Conservation (phyloP, 306 rosid species). For the Cicer cuneatum region DNA sequence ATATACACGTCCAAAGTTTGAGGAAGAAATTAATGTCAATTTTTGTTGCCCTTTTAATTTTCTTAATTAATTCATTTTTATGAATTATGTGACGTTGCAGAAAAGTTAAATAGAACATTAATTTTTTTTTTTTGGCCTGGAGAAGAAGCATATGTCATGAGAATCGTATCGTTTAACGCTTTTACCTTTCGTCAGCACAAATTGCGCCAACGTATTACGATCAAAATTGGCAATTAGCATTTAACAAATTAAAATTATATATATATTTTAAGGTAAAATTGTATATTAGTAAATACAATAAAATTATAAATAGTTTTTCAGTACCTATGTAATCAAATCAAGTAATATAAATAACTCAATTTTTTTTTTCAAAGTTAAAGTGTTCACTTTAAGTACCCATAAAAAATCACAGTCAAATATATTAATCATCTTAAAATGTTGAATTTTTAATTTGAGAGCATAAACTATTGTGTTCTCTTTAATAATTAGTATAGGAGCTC, state of each 20-base stretch:
- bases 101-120: background rate
- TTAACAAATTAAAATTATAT: background rate
- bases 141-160: background rate
- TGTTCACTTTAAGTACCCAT: no score
- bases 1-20: slow-evolving; percentile 46
- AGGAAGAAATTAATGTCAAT: slow-evolving; percentile 31
- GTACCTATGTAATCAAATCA: no score
- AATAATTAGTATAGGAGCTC: no score
- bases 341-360: no score
- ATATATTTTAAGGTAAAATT: background rate
- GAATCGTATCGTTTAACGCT: slow-evolving; percentile 8
- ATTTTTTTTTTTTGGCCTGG: background rate
- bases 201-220: background rate
- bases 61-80: background rate
- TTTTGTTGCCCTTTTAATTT: background rate
- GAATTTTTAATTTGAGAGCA: no score
- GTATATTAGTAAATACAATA: no score
- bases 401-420: no score
- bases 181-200: slow-evolving; percentile 6
- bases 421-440: no score
- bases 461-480: no score
- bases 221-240: background rate
- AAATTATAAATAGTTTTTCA: no score
- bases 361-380: no score
- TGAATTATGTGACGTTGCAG: background rate